Evolutionary conservation across 1,284 basidiomycete genomes (phyloP).

Genomic region (Fomitopsis pinicola): DNA sequence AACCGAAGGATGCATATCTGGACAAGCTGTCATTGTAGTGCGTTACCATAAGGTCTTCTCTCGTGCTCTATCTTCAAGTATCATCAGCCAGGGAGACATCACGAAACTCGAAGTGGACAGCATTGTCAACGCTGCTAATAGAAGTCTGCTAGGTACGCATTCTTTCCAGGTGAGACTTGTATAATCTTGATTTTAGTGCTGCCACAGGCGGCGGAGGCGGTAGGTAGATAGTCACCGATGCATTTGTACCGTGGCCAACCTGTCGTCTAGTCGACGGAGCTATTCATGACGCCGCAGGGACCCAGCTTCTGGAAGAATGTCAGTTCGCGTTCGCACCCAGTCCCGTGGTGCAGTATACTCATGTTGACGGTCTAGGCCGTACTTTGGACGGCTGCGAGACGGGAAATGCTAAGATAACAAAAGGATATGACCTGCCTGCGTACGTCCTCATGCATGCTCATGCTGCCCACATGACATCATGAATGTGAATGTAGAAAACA

Average conservation of each 20-base stretch:
- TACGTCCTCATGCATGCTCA: constrained; percentile 29
- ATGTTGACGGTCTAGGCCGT: constrained; percentile 38
- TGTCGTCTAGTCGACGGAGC: constrained; percentile 81
- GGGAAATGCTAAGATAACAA: constrained; percentile 83
- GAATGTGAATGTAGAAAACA: constrained; percentile 41
- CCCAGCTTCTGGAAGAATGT: constrained; percentile 72
- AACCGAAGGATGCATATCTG: constrained; percentile 35
- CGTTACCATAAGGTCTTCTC: neutral
- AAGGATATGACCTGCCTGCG: constrained; percentile 69
- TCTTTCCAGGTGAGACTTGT: constrained; percentile 5
- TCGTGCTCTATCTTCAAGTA: neutral
- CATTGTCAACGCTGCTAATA: constrained; percentile 89
- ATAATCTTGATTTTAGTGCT: constrained; percentile 3
- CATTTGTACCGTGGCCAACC: neutral
- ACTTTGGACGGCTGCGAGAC: constrained; percentile 74
- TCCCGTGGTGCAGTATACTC: neutral
- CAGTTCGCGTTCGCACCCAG: constrained; percentile 21
- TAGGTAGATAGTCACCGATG: constrained; percentile 25
- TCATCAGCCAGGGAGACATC: constrained; percentile 70
- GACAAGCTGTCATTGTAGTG: constrained; percentile 60
- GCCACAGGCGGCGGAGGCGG: constrained; percentile 65
- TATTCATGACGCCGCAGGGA: constrained; percentile 84
- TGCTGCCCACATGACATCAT: neutral
- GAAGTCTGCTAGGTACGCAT: constrained; percentile 61
- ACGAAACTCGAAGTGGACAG: constrained; percentile 69